Evolutionary conservation across 2,329 filamentous ascomycete species (phyloP), one percentile per base, ranked within the genome.

Genomic region (Sporothrix luriei): DNA sequence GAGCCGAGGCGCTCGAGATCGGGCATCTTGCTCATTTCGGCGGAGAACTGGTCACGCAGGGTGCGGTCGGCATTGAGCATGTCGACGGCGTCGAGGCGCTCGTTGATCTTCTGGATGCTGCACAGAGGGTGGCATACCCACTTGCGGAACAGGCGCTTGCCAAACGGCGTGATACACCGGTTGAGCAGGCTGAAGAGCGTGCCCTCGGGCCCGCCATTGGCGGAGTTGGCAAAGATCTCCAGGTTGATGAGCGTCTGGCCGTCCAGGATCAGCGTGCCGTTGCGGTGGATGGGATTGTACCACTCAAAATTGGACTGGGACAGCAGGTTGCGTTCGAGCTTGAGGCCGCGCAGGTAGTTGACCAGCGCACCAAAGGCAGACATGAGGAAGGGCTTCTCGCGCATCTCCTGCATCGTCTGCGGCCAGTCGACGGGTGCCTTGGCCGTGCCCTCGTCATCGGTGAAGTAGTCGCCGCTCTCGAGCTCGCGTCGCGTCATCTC

Each of bases 101-200:
- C 93, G 75, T 98, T 97, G 82, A 99, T 97, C 77, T 91, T 93
- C 49, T 84, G 82, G 6, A 92, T 89, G 79, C 97, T 91, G 77
- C 93, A 93, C 16, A 99, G 84, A 2, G 95, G 95, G 78, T 99
- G 95, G 76, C 94, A 98, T 2, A 99, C 91, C 95, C 95, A 99
- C 78, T 97, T 93, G 68, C 94, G 91, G 78, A 99, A 93, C 78
- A 97, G 88, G 13, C 95, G 91, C 81, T 99, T 99, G 70, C 95
- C 95, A 77, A 99, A 99, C 0, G 95, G 94, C 3, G 95, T 98
- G 72, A 97, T 90, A 77, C 95, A 99, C 66, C 93, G 89, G 78
- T 99, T 98, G 67, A 99, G 86, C 73, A 99, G 88, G 66, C 87
- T 87, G 79, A 98, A 99, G 1, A 99, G 81, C 0, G 95, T 98